Base-by-base conservation (phyloP, 768 basidiomycete species). In the Hortiboletus campestris region DNA sequence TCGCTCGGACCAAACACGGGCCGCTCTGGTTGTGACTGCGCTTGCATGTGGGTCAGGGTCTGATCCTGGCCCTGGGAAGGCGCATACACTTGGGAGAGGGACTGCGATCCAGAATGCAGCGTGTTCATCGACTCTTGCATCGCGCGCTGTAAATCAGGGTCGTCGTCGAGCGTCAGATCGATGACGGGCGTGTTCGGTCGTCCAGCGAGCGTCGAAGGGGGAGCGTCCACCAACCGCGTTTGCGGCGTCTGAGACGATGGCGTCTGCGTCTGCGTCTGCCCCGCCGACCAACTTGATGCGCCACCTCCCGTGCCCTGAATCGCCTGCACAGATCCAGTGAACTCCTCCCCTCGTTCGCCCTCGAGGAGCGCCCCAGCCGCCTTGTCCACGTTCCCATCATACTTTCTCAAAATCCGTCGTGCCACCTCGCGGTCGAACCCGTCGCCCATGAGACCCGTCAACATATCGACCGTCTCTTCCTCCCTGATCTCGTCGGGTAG, bases 131-230 rank as follows among this genome's bases (percentile, higher is more conserved):
- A 84, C 42, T 83, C 78, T 47, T 79, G 72, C 58, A 86, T 63
- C 16, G 84, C 82, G 7, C 79, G 78, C 32, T 71, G 74, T 25
- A 84, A 69, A 19, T 83, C 74, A 41, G 61, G 68, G 40, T 80
- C 78, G n/a, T 82, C 81, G 25, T 86, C 85, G 8, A 61, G 72
- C 5, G 85, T 88, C 42, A 89, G 75, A 69, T 89, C 86, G 43
- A 88, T 85, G 7, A 76, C 61, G 4, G 70, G 70, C 25, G 70
- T 66, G 32, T 63, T 70, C 2, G 67, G 63, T 6, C 72, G 59
- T 28, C 56, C 63, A 29, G 45, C 25, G 5, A 64, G 53, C 52
- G 56, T 36, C 17, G 13, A 13, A 6, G 55, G 25, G 32, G 49
- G 11, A 11, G 32, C 39, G 38, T 63, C 61, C 45, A 57, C 61